Base-by-base conservation (phyloP, 768 basidiomycete genomes). In the Leccinum disarticulatum region DNA sequence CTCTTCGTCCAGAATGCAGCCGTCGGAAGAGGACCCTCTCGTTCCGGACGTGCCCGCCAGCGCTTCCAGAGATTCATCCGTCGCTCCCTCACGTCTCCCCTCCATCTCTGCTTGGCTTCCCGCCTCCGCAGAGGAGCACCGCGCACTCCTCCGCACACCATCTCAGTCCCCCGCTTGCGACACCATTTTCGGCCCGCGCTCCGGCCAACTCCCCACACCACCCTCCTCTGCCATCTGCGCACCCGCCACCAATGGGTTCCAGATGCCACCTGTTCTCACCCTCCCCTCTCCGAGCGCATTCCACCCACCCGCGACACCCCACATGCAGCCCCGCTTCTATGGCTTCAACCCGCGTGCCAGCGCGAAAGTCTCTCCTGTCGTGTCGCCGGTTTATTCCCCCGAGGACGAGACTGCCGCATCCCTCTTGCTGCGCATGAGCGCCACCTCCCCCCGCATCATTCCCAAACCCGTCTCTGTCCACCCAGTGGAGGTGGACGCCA, bases 391-490 rank as follows among this genome's bases (percentile, higher is more conserved):
- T 61, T 56, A 67, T 58, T 41, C 79, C 5, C 82, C 85, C 0
- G 88, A 90, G 56, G 88, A 91, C 67, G 86, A 90, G 73, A 80
- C 78, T 1, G 88, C 87, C 0, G 88, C 87, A 15, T 83, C 87
- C 4, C 74, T 90, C 60, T 70, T 89, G 14, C 71, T 90, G 41
- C 85, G 87, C 61, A 88, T 90, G 61, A 80, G 83, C 63, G 76
- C 50, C 27, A 63, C 59, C 4, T 68, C 70, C 8, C 27, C 67
- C 11, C 70, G 59, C n/a, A 33, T 50, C 4, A 14, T 31, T 1
- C 31, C 47, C 35, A 36, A 33, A 1, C 15, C 38, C 36, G 52
- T 17, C 38, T 5, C 36, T 11, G 2, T 11, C 43, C 43, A 19
- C 43, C 19, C 43, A 5, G 5, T 46, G 5, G 43, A 46, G 5